These are phyloP conservation scores for Zymoseptoria ardabiliae DNA, from an alignment of 2,329 filamentous ascomycete genomes.

Conservation along the genomic window DNA sequence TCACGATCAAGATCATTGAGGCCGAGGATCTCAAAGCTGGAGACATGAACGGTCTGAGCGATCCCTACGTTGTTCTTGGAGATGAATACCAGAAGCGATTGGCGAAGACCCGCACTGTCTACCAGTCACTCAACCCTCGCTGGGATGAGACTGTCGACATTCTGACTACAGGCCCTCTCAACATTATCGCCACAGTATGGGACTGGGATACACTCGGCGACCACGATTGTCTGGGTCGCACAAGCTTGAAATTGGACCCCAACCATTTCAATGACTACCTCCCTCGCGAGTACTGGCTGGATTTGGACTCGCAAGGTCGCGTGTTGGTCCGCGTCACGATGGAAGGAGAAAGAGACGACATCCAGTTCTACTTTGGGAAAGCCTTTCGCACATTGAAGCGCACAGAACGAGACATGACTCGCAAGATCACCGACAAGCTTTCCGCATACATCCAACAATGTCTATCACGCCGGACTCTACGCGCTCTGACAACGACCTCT, in stretches of 20 bases:
- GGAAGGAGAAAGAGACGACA: constrained; percentile 97
- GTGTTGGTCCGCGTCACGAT: constrained; percentile 88
- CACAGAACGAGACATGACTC: constrained; percentile 95
- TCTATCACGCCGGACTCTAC: constrained; percentile 74
- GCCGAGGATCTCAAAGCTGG: constrained; percentile 97
- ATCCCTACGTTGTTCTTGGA: constrained; percentile 92
- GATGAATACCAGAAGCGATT: constrained; percentile 97
- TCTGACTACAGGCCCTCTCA: constrained; percentile 81
- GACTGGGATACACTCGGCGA: constrained; percentile 96
- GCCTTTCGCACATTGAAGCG: constrained; percentile 91
- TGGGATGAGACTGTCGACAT: constrained; percentile 98
- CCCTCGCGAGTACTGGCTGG: constrained; percentile 94
- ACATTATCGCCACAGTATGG: constrained; percentile 95
- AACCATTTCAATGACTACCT: constrained; percentile 93
- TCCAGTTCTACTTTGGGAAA: constrained; percentile 97
- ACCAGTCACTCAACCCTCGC: constrained; percentile 81
- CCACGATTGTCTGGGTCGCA: constrained; percentile 93
- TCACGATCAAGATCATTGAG: constrained; percentile 97
- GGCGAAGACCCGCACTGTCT: constrained; percentile 87
- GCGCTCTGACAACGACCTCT: constrained; percentile 54
- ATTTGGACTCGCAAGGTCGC: constrained; percentile 89
- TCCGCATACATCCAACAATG: constrained; percentile 88
- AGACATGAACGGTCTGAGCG: constrained; percentile 86
- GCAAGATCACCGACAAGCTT: constrained; percentile 97
- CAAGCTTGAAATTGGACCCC: constrained; percentile 97